phyloP scores from a whole-genome alignment of 2,329 filamentous ascomycete genomes.

The Hymenoscyphus infarciens region DNA sequence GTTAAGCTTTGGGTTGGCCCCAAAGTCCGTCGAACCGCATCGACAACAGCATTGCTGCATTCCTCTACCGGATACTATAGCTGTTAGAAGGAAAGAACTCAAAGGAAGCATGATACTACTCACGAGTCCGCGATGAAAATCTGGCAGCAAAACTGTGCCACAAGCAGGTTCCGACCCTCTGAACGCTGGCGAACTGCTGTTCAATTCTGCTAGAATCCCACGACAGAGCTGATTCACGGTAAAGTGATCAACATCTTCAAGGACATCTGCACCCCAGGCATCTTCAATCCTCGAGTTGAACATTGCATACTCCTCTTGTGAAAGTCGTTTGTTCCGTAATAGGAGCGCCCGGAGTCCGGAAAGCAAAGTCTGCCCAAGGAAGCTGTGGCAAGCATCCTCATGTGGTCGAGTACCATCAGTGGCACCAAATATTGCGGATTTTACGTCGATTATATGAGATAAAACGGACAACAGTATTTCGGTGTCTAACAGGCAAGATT shows the following conservation, averaged over 20 bases:
- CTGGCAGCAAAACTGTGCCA: slow-evolving; percentile 12
- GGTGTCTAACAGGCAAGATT: slow-evolving; percentile 11
- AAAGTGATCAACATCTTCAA: slow-evolving; percentile 12
- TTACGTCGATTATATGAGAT: background rate
- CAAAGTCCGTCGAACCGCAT: slow-evolving; percentile 6
- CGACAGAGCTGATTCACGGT: slow-evolving; percentile 10
- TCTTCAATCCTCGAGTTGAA: slow-evolving; percentile 1
- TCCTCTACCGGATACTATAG: background rate
- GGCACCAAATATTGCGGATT: background rate
- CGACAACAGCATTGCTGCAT: slow-evolving; percentile 4
- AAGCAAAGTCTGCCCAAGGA: slow-evolving; percentile 12
- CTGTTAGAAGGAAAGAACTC: background rate
- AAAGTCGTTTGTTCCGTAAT: slow-evolving; percentile 11
- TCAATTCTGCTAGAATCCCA: slow-evolving; percentile 11
- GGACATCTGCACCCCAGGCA: slow-evolving; percentile 12
- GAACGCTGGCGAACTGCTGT: background rate
- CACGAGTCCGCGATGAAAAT: background rate
- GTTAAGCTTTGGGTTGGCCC: slow-evolving; percentile 9
- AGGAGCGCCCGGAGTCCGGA: slow-evolving; percentile 15
- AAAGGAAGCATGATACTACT: background rate
- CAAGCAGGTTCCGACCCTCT: slow-evolving; percentile 12
- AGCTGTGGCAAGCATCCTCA: slow-evolving; percentile 13
- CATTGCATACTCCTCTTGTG: slow-evolving; percentile 6
- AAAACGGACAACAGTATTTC: slow-evolving; percentile 6
- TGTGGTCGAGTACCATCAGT: slow-evolving; percentile 1